phyloP scores from a whole-genome alignment of 331 rosid genomes.

The Phaseolus coccineus region DNA sequence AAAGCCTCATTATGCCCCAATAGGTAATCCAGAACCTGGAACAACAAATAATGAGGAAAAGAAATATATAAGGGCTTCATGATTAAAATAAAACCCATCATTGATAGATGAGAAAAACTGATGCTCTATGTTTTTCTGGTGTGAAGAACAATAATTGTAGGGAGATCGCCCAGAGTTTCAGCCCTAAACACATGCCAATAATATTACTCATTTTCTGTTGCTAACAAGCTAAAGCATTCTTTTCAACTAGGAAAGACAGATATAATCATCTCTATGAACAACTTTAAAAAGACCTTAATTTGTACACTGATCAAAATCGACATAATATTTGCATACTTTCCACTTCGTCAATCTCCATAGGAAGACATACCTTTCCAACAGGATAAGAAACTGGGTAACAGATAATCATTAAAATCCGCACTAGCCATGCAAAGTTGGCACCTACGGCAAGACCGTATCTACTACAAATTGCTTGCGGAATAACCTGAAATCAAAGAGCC shows the following conservation, averaged over 20 bases:
- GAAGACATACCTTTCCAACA: constrained; percentile 75
- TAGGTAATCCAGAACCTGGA: constrained; percentile 80
- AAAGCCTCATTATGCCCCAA: constrained; percentile 93
- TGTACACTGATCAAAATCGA: not conserved
- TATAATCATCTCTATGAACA: constrained; percentile 12
- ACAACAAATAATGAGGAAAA: constrained; percentile 32
- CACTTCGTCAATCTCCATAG: not conserved
- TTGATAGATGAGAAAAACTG: constrained; percentile 8
- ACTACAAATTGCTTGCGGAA: constrained; percentile 95
- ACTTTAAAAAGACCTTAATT: constrained; percentile 19
- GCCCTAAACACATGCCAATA: constrained; percentile 29
- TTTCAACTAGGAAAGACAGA: constrained; percentile 8
- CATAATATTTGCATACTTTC: not conserved
- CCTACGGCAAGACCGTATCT: constrained; percentile 99
- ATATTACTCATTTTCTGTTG: constrained; percentile 18
- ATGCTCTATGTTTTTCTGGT: not conserved
- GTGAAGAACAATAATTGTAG: constrained; percentile 5
- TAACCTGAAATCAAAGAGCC: constrained; percentile 65
- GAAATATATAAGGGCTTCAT: constrained; percentile 8
- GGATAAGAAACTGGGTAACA: constrained; percentile 95
- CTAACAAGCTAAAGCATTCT: constrained; percentile 12
- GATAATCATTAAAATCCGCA: constrained; percentile 75
- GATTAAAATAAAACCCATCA: constrained; percentile 32
- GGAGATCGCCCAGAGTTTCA: constrained; percentile 13
- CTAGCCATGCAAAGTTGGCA: constrained; percentile 84